Base-by-base conservation (phyloP, 2,329 filamentous ascomycete species). In the Ilyonectria destructans region DNA sequence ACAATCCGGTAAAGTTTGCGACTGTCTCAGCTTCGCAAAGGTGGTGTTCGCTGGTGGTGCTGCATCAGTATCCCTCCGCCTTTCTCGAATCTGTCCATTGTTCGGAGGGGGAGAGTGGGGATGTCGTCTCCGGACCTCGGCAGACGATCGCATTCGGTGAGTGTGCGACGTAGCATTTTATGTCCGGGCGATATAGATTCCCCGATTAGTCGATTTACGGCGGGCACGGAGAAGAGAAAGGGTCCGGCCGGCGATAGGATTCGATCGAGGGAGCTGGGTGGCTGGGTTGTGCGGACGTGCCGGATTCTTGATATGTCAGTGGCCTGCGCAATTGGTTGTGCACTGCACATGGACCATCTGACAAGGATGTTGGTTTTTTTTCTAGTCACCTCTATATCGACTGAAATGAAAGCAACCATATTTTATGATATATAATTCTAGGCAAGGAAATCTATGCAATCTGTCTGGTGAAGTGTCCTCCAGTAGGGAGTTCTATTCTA, bases 101-200 rank as follows among this genome's bases (percentile, higher is more conserved):
- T 54, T 54, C 31, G 29, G 51, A 26, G 3, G 49, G 29, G 29
- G n/a, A 54, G 51, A 33, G 51, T 35, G 29, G 51, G 31, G 51
- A 54, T 35, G 21, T 35, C 31, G 21, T 33, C 51, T 21, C 29
- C 51, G 29, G 9, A 35, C 51, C 51, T 54, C 51, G 51, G 51
- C 51, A 54, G 37, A 40, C 17, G 37, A 40, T n/a, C 37, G 15
- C 15, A n/a, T 43, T n/a, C 40, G 40, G 40, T 17, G 15, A 43
- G 40, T 1, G 40, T n/a, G 40, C 40, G 40, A n/a, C 40, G n/a
- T 17, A n/a, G 40, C 40, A n/a, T 43, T 17, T 40, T 40, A n/a
- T 6, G 8, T 8, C 40, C 15, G 15, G 37, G 37, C 7, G 5
- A n/a, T n/a, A n/a, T 26, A 43, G 15, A n/a, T 43, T 8, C 4